Evolutionary conservation across 257 asterid species (phyloP).

Genomic region (Salvia splendens): DNA sequence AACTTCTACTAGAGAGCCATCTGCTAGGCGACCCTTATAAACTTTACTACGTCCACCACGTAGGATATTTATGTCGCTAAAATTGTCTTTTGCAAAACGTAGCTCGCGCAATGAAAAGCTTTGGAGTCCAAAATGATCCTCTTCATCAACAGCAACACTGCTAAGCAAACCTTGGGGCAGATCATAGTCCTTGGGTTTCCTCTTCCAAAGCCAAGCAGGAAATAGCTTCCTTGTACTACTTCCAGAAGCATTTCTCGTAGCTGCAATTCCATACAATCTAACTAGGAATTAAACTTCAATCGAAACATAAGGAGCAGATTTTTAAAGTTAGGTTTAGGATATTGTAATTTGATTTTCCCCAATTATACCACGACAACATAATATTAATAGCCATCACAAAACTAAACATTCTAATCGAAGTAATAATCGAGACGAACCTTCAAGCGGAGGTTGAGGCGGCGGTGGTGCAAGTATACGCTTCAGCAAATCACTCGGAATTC

Average conservation of each 20-base stretch:
- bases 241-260: slow-evolving; percentile 4
- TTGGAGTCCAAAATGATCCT: slow-evolving; percentile 4
- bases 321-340: no score
- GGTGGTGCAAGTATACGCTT: background rate
- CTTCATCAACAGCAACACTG: background rate
- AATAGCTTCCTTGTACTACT: background rate
- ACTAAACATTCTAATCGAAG: background rate
- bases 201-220: background rate
- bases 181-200: background rate
- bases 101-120: background rate
- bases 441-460: background rate
- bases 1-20: slow-evolving; percentile 21
- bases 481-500: background rate
- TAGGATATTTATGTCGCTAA: background rate
- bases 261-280: background rate
- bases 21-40: slow-evolving; percentile 16
- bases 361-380: background rate
- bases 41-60: background rate
- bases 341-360: background rate
- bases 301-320: background rate
- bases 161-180: background rate
- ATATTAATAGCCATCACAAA: background rate
- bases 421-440: background rate
- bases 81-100: background rate
- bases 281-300: background rate